Evolutionary conservation across 768 basidiomycete genomes (phyloP).

Genomic region (Pleurotus ostreatus): DNA sequence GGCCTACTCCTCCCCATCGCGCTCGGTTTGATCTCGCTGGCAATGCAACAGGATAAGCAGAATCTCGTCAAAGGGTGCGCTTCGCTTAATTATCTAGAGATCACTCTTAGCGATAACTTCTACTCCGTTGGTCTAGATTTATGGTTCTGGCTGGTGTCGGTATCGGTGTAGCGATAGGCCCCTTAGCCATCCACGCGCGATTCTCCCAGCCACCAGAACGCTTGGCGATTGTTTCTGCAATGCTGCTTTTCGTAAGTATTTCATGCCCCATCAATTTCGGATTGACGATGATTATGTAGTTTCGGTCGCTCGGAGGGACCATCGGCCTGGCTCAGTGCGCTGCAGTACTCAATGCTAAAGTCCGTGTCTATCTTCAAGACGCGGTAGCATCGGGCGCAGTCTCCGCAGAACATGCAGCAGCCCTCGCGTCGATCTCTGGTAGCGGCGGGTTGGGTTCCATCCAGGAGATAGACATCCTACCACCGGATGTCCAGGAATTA

Average conservation of each 20-base stretch:
- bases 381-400: slow-evolving; percentile 23
- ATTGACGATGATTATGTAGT: slow-evolving; percentile 21
- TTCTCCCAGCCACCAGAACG: slow-evolving; percentile 36
- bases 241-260: slow-evolving; percentile 40
- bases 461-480: slow-evolving; percentile 31
- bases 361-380: slow-evolving; percentile 26
- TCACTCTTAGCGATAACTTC: neutral
- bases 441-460: slow-evolving; percentile 24
- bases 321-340: slow-evolving; percentile 51
- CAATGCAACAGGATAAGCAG: slow-evolving; percentile 32
- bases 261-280: neutral
- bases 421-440: slow-evolving; percentile 19
- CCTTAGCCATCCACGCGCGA: slow-evolving; percentile 39
- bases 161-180: slow-evolving; percentile 35
- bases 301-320: slow-evolving; percentile 47
- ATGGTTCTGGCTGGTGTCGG: slow-evolving; percentile 42
- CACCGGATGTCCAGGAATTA: slow-evolving; percentile 26
- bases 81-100: neutral
- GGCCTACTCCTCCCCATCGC: slow-evolving; percentile 30
- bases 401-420: slow-evolving; percentile 20
- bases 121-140: slow-evolving; percentile 23
- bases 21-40: slow-evolving; percentile 39
- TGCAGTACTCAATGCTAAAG: slow-evolving; percentile 42
- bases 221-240: slow-evolving; percentile 38
- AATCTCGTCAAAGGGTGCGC: slow-evolving; percentile 31